A percentile compares a stretch with the other conserved stretches of the same genome.
These are phyloP conservation scores for Pisolithus marmoratus DNA, from an alignment of 768 basidiomycete species.

Conservation along the genomic window DNA sequence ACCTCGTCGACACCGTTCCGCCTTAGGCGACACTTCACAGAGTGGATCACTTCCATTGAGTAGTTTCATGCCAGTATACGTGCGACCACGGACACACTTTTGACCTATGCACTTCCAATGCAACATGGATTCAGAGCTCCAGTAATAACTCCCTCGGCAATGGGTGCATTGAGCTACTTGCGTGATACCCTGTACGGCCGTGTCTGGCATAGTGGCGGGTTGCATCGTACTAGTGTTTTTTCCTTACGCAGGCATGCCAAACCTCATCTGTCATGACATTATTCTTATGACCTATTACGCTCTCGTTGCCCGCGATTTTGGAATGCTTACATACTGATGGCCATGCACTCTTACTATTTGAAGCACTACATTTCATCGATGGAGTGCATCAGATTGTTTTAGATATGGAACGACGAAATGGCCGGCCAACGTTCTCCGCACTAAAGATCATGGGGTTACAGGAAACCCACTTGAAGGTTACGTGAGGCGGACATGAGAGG, in stretches of 20 bases:
- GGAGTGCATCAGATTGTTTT: background rate
- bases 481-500: background rate
- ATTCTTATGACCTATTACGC: background rate
- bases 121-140: constrained; percentile 7
- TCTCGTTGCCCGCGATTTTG: background rate
- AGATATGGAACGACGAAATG: constrained; percentile 40
- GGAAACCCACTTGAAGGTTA: constrained; percentile 40
- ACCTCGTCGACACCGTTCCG: constrained; percentile 53
- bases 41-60: constrained; percentile 17
- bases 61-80: constrained; percentile 24
- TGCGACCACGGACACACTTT: constrained; percentile 28
- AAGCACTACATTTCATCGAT: background rate
- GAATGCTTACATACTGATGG: background rate
- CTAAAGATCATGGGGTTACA: constrained; percentile 35
- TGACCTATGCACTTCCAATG: constrained; percentile 15
- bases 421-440: constrained; percentile 36
- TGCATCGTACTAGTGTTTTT: background rate
- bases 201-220: background rate
- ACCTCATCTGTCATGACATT: background rate
- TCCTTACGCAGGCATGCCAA: background rate
- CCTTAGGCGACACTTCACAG: constrained; percentile 25
- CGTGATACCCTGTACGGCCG: no score
- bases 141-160: no score
- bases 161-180: no score
- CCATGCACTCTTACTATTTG: background rate